Conservation (phyloP, 306 rosid species). For the Quercus variabilis region DNA sequence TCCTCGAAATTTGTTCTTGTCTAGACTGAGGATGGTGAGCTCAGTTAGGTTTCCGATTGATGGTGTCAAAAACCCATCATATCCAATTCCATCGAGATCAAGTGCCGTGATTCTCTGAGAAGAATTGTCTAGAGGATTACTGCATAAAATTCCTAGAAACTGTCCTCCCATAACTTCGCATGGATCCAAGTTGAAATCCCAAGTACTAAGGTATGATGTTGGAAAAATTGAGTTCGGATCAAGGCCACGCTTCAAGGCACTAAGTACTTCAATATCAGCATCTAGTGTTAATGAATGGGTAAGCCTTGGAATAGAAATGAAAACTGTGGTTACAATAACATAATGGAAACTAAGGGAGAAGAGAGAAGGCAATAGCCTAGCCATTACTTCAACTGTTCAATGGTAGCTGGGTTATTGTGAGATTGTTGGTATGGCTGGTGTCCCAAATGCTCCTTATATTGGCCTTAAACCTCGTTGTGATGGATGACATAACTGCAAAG, state of each 20-base stretch:
- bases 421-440: background rate
- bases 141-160: constrained; percentile 48
- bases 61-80: constrained; percentile 46
- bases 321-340: constrained; percentile 9
- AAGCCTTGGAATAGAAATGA: constrained; percentile 6
- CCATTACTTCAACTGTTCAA: constrained; percentile 12
- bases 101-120: constrained; percentile 40
- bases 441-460: constrained; percentile 1
- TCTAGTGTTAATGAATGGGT: constrained; percentile 24
- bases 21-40: constrained; percentile 28
- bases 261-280: constrained; percentile 31
- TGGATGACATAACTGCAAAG: background rate
- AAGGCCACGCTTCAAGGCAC: constrained; percentile 17
- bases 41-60: constrained; percentile 40
- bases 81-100: constrained; percentile 45
- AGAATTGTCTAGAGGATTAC: constrained; percentile 30
- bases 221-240: constrained; percentile 43
- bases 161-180: constrained; percentile 32
- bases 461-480: background rate
- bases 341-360: constrained; percentile 4
- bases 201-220: constrained; percentile 30
- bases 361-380: constrained; percentile 12
- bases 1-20: constrained; percentile 47
- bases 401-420: background rate
- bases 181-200: constrained; percentile 45